Evolutionary conservation across 2,329 filamentous ascomycete genomes (phyloP), one percentile per base, ranked within the genome.

Genomic region (Pyricularia sp.): DNA sequence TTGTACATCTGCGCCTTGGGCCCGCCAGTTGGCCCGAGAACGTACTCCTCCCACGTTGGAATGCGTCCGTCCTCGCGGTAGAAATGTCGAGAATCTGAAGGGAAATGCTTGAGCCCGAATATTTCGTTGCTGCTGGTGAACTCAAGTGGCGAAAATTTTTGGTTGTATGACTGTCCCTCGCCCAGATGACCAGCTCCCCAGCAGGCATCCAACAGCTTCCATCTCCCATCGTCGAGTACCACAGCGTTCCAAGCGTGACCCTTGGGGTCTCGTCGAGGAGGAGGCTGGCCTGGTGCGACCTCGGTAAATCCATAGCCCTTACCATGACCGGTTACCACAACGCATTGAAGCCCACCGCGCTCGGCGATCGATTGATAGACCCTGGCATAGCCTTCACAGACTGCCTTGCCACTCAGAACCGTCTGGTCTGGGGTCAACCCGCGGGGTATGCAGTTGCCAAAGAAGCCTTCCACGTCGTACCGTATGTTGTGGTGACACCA

Each of bases 201-300:
- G 76, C 94, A 98, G 0, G 91, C 80, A 75, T 99, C 95, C 66
- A 98, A 81, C 1, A 98, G 85, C 79, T 97, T 97, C 94, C 94
- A 98, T 72, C 88, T 86, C 2, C 92, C 92, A 30, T 89, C 86
- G 74, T 98, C 94, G 70, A 98, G 93, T 67, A 88, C 86, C 7
- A 97, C 92, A 0, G 92, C 94, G 75, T 97, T 97, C 95, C 95
- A 97, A 0, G 95, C 94, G 78, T 98, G 94, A 0, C 87, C 86
- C 5, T 80, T 83, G 0, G 86, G 80, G 68, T 89, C 81, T 25
- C 84, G 85, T 0, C 87, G 84, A 2, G 94, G 94, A 0, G 90
- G 77, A 0, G 85, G 81, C 68, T 91, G 83, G 3, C 91, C 91
- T 0, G 88, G 84, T 58, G 83, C 81, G 9, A 93, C 79, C 0